Evolutionary conservation across 2,329 filamentous ascomycete genomes (phyloP), one percentile per base, ranked within the genome.

Genomic region (Tolypocladium tropicale): DNA sequence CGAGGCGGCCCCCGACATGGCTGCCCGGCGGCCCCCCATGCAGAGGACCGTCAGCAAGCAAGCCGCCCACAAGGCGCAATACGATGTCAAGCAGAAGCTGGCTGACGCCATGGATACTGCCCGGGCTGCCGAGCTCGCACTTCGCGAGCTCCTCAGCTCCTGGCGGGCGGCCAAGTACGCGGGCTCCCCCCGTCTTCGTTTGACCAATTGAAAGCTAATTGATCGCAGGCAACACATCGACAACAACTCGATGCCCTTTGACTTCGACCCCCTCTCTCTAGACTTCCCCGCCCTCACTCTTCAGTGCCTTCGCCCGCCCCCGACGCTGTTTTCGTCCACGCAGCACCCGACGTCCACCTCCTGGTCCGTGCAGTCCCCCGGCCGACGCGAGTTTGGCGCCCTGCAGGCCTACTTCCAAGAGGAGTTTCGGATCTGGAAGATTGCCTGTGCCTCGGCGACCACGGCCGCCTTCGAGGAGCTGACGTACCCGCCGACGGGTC

Each of bases 201-300:
- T 28, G n/a, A 33, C 57, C 63, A 60, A 65, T 58, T 51, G 49
- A 55, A 55, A 60, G 64, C 58, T 53, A 52, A 55, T 56, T 57
- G 18, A 58, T 41, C 59, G 1, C 54, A 84, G 82, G 63, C 76
- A 78, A 63, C 76, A 82, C 51, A 74, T 83, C 52, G 78, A 83
- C 58, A 74, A 77, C 61, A 73, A 74, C 53, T 79, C 80, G 10
- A 74, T 76, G 62, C 82, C 83, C 3, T 86, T 86, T 63, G 88
- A 93, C 61, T 95, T 96, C 72, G 89, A 96, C 62, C 88, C 93
- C 36, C 82, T 92, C 58, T 79, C 88, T 6, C 83, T 95, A 68
- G 90, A 90, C 58, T 96, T 96, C 65, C 90, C 92, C 7, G 85
- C 88, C 7, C 79, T 97, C 43, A 90, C 87, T 37, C 81, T 96